These are phyloP conservation scores for Candida takata DNA, from an alignment of 805 yeast species.

Conservation along the genomic window DNA sequence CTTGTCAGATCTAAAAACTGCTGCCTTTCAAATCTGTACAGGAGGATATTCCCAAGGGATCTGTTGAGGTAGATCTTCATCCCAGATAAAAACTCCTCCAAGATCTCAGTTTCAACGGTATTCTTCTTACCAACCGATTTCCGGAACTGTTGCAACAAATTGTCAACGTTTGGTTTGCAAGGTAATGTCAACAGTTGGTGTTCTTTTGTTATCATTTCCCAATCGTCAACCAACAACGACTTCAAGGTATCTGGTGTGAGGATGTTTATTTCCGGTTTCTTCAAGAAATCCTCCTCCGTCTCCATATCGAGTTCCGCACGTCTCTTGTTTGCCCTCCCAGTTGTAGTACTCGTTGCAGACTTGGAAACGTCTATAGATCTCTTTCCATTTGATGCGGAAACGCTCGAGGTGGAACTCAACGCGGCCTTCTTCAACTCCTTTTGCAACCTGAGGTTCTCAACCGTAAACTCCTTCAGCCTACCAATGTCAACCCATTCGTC, in stretches of 20 bases:
- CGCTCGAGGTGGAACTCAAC: constrained; percentile 23
- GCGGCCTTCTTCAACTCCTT: constrained; percentile 51
- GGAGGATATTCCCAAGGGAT: constrained; percentile 57
- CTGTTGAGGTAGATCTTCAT: constrained; percentile 67
- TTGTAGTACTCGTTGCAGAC: constrained; percentile 2
- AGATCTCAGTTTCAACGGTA: constrained; percentile 34
- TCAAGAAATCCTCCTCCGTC: constrained; percentile 20
- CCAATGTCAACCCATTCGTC: constrained; percentile 87
- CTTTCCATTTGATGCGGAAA: constrained; percentile 11
- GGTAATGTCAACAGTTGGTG: constrained; percentile 67
- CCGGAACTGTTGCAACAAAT: constrained; percentile 48
- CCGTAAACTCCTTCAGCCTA: constrained; percentile 60
- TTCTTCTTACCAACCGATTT: constrained; percentile 23
- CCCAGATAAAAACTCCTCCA: constrained; percentile 67
- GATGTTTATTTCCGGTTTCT: constrained; percentile 39
- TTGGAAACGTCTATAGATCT: constrained; percentile 13
- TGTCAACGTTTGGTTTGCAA: constrained; percentile 42
- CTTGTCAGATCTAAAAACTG: constrained; percentile 54
- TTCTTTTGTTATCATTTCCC: constrained; percentile 86
- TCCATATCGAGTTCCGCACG: constrained; percentile 27
- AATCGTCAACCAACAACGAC: constrained; percentile 75
- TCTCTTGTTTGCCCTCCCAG: constrained; percentile 21
- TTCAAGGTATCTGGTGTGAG: constrained; percentile 63
- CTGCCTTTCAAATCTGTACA: constrained; percentile 71
- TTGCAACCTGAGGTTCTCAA: constrained; percentile 60